Conservation (phyloP, 768 basidiomycete species). For the Leccinum obscurum region DNA sequence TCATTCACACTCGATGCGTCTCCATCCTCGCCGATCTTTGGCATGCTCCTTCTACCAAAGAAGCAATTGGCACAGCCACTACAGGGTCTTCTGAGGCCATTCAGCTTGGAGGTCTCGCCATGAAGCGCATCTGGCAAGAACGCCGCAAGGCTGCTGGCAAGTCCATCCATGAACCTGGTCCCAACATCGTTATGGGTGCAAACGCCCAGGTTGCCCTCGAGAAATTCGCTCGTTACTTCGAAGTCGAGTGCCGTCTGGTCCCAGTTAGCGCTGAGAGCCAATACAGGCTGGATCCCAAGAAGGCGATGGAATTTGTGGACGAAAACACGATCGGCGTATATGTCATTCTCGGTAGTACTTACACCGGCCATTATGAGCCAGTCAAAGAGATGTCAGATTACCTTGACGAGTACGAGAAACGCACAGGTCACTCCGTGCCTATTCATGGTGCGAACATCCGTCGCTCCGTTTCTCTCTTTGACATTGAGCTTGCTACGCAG, state of each 20-base stretch:
- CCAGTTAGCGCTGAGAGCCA: conserved; percentile 67
- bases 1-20: conserved; percentile 46
- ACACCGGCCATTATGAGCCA: conserved; percentile 67
- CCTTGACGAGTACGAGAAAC: conserved; percentile 55
- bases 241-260: conserved; percentile 64
- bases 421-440: conserved; percentile 45
- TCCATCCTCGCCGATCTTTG: conserved; percentile 67
- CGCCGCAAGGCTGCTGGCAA: conserved; percentile 66
- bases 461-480: conserved; percentile 26
- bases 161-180: conserved; percentile 63
- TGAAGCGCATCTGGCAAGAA: conserved; percentile 72
- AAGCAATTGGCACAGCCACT: conserved; percentile 68
- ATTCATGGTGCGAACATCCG: conserved; percentile 35
- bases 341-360: conserved; percentile 58
- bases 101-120: conserved; percentile 68
- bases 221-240: conserved; percentile 69
- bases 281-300: conserved; percentile 74
- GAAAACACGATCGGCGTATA: conserved; percentile 75
- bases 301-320: conserved; percentile 63
- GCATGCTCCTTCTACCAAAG: conserved; percentile 55
- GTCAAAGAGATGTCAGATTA: conserved; percentile 84
- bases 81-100: conserved; percentile 74
- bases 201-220: conserved; percentile 72
- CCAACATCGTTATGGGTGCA: conserved; percentile 64
- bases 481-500: conserved; percentile 21